Conservation (phyloP, 1,284 basidiomycete genomes). For the Tilletia horrida region DNA sequence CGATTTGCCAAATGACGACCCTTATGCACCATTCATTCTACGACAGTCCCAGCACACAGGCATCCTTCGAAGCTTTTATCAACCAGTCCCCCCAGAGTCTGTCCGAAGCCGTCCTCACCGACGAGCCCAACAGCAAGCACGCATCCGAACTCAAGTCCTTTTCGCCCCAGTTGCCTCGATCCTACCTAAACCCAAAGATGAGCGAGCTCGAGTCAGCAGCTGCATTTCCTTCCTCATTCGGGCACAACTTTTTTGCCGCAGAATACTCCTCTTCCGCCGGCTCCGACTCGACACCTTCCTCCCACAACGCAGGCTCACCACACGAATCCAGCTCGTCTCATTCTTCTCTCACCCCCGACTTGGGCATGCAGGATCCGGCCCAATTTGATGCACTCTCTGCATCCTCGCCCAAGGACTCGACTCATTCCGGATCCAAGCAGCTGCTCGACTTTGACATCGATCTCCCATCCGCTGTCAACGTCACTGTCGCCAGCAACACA, state of each 20-base stretch:
- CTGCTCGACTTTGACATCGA: slow-evolving; percentile 9
- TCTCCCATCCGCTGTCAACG: background rate
- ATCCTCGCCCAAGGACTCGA: background rate
- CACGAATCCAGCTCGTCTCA: background rate
- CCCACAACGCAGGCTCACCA: slow-evolving; percentile 4
- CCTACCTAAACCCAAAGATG: background rate
- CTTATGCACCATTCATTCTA: background rate
- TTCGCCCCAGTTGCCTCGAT: background rate
- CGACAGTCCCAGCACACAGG: slow-evolving; percentile 9
- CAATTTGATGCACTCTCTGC: background rate
- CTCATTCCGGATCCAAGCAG: background rate
- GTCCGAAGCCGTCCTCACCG: background rate
- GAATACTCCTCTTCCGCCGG: slow-evolving; percentile 5
- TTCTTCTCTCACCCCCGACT: slow-evolving; percentile 3
- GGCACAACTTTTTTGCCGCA: background rate
- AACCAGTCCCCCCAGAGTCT: slow-evolving; percentile 5
- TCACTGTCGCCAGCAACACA: no score
- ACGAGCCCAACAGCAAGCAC: background rate
- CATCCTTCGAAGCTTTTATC: slow-evolving; percentile 10
- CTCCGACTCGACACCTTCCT: slow-evolving; percentile 6
- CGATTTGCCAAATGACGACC: background rate
- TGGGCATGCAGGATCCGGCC: background rate
- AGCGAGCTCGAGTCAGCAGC: background rate
- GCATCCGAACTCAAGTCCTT: background rate
- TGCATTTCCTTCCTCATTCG: background rate